Conservation (phyloP, 129 eudicot species). For the Pulicaria dysenterica region DNA sequence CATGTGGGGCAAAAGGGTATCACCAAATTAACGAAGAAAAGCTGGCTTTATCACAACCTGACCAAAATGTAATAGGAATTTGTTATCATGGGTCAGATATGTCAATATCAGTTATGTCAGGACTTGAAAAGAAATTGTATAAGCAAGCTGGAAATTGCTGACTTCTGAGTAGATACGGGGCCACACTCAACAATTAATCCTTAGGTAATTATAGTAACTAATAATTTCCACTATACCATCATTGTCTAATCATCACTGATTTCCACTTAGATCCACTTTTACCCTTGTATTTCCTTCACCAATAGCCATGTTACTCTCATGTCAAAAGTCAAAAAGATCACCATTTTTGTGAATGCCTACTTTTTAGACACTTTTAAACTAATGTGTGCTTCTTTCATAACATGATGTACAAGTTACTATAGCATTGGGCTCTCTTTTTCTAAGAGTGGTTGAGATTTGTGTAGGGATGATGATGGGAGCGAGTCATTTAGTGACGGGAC, state of each 20-base stretch:
- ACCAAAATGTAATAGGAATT: slow-evolving; percentile 23
- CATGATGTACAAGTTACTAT: slow-evolving; percentile 25
- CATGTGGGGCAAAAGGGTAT: slow-evolving; percentile 15
- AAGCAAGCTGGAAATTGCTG: slow-evolving; percentile 36
- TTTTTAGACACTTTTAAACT: slow-evolving; percentile 21
- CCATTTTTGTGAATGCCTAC: slow-evolving; percentile 9
- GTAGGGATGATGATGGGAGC: slow-evolving; percentile 48
- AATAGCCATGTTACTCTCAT: slow-evolving; percentile 21
- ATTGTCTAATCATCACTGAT: slow-evolving; percentile 25
- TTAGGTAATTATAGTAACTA: background rate
- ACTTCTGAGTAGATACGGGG: slow-evolving; percentile 27
- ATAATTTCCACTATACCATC: slow-evolving; percentile 20
- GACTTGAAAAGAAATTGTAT: slow-evolving; percentile 23
- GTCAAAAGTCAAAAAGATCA: slow-evolving; percentile 6
- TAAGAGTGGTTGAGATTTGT: slow-evolving; percentile 22
- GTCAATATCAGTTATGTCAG: slow-evolving; percentile 28
- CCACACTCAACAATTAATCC: slow-evolving; percentile 28
- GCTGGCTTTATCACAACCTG: slow-evolving; percentile 8
- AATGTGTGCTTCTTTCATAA: background rate
- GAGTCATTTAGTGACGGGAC: slow-evolving; percentile 48
- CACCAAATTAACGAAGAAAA: background rate
- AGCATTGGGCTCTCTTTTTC: background rate
- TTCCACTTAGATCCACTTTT: background rate
- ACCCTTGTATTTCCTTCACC: slow-evolving; percentile 8
- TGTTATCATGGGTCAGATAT: slow-evolving; percentile 32